A percentile compares a stretch with the other conserved stretches of the same genome.
phyloP scores from a whole-genome alignment of 1,284 basidiomycete genomes.

The Irpex sp. region DNA sequence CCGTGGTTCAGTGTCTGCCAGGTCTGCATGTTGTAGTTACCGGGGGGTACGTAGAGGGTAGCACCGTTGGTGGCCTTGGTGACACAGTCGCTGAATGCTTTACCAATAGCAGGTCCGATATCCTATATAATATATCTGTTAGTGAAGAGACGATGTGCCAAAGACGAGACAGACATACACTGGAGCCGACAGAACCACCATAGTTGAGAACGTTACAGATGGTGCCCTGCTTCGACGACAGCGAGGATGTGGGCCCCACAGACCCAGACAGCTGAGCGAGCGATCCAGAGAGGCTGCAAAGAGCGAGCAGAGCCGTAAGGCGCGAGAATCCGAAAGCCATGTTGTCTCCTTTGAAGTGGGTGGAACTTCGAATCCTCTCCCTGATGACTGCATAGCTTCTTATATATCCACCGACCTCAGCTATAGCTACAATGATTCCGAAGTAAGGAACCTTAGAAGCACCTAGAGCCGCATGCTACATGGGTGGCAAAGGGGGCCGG shows the following conservation, averaged over 20 bases:
- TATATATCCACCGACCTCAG: too few species aligned
- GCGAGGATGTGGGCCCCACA: constrained; percentile 28
- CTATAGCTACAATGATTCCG: too few species aligned
- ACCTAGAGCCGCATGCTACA: background rate
- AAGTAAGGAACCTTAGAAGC: background rate
- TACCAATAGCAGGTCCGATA: constrained; percentile 32
- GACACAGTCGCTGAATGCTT: constrained; percentile 30
- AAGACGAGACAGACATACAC: constrained; percentile 9
- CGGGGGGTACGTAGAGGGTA: constrained; percentile 28
- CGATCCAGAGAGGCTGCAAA: background rate
- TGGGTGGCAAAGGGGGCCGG: background rate
- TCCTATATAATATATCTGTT: constrained; percentile 7
- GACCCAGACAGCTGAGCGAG: constrained; percentile 25
- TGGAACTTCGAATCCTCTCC: background rate
- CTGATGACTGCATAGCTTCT: too few species aligned
- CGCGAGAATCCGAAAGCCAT: background rate
- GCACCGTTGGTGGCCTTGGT: constrained; percentile 24
- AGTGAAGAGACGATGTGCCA: background rate
- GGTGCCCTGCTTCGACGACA: constrained; percentile 22
- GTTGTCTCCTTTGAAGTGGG: background rate
- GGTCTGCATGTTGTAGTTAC: constrained; percentile 29
- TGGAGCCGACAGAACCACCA: constrained; percentile 28
- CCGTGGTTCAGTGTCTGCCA: constrained; percentile 29
- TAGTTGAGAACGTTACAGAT: constrained; percentile 32
- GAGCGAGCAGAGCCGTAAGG: background rate